These are phyloP conservation scores for Aspergillus quadrilineatus DNA, from an alignment of 2,329 filamentous ascomycete species.

Conservation along the genomic window DNA sequence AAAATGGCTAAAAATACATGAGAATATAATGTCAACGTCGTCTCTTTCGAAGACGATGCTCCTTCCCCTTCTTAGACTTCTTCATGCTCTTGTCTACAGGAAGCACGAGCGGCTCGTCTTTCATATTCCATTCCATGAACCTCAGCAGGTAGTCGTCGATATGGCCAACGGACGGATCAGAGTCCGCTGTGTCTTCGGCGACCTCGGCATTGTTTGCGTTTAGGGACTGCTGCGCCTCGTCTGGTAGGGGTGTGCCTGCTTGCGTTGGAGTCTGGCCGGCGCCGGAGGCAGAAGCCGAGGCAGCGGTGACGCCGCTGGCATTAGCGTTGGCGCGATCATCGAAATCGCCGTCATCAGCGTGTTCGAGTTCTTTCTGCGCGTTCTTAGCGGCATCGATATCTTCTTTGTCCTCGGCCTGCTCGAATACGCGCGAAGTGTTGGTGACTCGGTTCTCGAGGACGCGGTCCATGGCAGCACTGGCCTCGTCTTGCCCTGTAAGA, in stretches of 20 bases:
- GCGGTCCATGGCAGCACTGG: conserved; percentile 79
- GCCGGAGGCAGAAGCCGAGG: conserved; percentile 9
- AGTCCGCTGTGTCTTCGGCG: conserved; percentile 30
- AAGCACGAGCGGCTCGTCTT: conserved; percentile 49
- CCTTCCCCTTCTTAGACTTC: conserved; percentile 49
- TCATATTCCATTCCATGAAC: conserved; percentile 62
- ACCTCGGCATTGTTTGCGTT: conserved; percentile 16
- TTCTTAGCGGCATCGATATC: conserved; percentile 84
- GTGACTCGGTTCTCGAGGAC: conserved; percentile 71
- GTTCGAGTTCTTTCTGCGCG: conserved; percentile 82
- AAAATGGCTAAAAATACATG: neutral
- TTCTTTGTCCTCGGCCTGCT: conserved; percentile 88
- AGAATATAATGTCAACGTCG: conserved; percentile 27
- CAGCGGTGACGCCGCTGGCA: conserved; percentile 28
- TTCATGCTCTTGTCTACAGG: conserved; percentile 50
- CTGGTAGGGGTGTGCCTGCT: conserved; percentile 31
- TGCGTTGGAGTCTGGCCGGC: conserved; percentile 28
- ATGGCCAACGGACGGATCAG: conserved; percentile 53
- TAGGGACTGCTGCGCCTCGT: conserved; percentile 11
- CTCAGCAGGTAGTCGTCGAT: conserved; percentile 75
- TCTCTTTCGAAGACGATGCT: conserved; percentile 44
- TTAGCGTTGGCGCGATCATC: conserved; percentile 56
- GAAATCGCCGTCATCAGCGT: conserved; percentile 83
- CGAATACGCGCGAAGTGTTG: conserved; percentile 70
- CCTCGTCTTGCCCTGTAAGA: conserved; percentile 67